phyloP scores from a whole-genome alignment of 2,329 filamentous ascomycete species.

The Talaromyces sp. region DNA sequence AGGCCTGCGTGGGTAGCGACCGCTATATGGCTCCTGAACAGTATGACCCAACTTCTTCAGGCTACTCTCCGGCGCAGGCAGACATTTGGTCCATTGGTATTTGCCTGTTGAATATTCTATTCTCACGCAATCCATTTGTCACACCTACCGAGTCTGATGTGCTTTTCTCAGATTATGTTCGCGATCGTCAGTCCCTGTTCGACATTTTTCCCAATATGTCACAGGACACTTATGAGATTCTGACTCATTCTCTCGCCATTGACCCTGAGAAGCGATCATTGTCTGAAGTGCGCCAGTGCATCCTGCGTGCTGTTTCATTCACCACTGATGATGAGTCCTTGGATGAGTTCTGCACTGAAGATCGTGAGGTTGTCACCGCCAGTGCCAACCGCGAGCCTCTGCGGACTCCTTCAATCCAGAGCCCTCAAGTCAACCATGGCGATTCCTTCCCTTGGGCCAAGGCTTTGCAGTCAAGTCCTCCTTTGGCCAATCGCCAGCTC shows the following conservation, averaged over 20 bases:
- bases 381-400: slow-evolving; percentile 90
- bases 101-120: slow-evolving; percentile 93
- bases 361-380: slow-evolving; percentile 75
- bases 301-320: slow-evolving; percentile 82
- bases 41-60: slow-evolving; percentile 82
- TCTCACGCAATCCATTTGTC: slow-evolving; percentile 94
- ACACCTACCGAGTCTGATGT: slow-evolving; percentile 88
- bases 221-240: slow-evolving; percentile 93
- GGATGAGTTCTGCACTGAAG: slow-evolving; percentile 89
- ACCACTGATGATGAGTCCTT: slow-evolving; percentile 88
- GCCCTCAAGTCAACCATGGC: slow-evolving; percentile 71
- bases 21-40: slow-evolving; percentile 99
- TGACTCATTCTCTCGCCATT: slow-evolving; percentile 85
- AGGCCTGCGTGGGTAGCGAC: slow-evolving; percentile 93
- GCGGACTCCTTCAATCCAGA: slow-evolving; percentile 92
- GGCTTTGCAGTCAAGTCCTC: slow-evolving; percentile 76
- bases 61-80: slow-evolving; percentile 90
- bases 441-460: slow-evolving; percentile 95
- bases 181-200: slow-evolving; percentile 93
- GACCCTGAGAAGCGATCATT: slow-evolving; percentile 89
- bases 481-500: slow-evolving; percentile 74
- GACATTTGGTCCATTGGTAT: slow-evolving; percentile 98
- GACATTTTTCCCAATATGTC: slow-evolving; percentile 99
- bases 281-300: slow-evolving; percentile 72
- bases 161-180: slow-evolving; percentile 88